A percentile compares a stretch with the other conserved stretches of the same genome.
These are phyloP conservation scores for Backusella psychrophila DNA, from an alignment of 192 early-diverging fungal species.

Conservation along the genomic window DNA sequence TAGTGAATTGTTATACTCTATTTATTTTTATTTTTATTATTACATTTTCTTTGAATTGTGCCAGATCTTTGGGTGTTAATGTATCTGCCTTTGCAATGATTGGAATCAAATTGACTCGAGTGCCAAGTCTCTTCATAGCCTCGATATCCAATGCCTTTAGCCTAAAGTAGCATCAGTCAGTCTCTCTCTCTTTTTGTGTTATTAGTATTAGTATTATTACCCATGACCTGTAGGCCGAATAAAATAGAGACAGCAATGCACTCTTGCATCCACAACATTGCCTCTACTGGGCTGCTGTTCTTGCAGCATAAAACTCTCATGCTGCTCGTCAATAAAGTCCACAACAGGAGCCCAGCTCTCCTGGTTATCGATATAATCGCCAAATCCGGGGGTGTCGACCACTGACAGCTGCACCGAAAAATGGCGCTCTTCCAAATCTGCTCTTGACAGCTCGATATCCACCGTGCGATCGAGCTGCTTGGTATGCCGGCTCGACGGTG, in stretches of 20 bases:
- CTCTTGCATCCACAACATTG: slow-evolving; percentile 87
- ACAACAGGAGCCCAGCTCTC: slow-evolving; percentile 93
- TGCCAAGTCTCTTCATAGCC: slow-evolving; percentile 90
- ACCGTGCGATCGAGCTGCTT: slow-evolving; percentile 96
- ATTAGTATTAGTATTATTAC: slow-evolving; percentile 42
- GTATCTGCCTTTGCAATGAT: slow-evolving; percentile 93
- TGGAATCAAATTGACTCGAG: slow-evolving; percentile 90
- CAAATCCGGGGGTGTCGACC: slow-evolving; percentile 97
- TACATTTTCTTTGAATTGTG: slow-evolving; percentile 80
- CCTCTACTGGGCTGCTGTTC: slow-evolving; percentile 84
- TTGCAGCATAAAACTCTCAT: slow-evolving; percentile 89
- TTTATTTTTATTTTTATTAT: background rate
- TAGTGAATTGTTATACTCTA: background rate
- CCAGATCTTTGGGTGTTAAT: slow-evolving; percentile 77
- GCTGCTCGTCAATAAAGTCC: slow-evolving; percentile 94
- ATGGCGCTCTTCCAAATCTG: slow-evolving; percentile 96
- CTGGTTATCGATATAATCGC: slow-evolving; percentile 98
- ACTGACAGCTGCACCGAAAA: slow-evolving; percentile 91
- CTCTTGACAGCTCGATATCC: slow-evolving; percentile 96
- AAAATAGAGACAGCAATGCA: slow-evolving; percentile 96
- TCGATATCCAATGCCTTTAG: slow-evolving; percentile 85
- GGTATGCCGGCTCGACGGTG: slow-evolving; percentile 60
- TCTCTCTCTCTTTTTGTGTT: background rate
- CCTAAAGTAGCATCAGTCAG: slow-evolving; percentile 15
- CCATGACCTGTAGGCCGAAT: slow-evolving; percentile 96